Conservation (phyloP, 768 basidiomycete genomes). For the Pisolithus sp. region DNA sequence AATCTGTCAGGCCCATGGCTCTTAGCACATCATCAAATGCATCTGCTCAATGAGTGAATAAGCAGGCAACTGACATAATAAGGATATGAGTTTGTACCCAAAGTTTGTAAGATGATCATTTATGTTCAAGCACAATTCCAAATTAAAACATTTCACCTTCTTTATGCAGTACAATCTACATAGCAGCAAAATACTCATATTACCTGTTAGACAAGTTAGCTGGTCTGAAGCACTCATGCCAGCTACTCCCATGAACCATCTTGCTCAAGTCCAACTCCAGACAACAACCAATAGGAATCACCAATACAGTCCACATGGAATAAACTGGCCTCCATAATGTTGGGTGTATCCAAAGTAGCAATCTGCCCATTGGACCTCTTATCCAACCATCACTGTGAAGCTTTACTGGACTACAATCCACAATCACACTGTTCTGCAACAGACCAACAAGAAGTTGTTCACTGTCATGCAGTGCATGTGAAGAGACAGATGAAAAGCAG, state of each 20-base stretch:
- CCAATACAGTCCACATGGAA: not conserved
- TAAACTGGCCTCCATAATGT: not conserved
- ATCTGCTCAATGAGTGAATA: no score
- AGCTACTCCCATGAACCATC: not conserved
- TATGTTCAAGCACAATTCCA: no score
- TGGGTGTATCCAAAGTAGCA: conserved; percentile 2
- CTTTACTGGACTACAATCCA: not conserved
- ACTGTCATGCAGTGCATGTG: not conserved
- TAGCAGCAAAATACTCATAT: no score
- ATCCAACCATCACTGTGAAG: conserved; percentile 8
- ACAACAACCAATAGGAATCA: not conserved
- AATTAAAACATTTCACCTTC: no score
- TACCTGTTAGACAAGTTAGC: not conserved
- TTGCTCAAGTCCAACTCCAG: not conserved
- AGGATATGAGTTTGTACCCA: no score
- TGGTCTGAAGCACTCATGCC: not conserved
- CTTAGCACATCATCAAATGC: no score
- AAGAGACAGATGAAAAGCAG: not conserved
- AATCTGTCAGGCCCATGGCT: no score
- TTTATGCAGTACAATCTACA: no score
- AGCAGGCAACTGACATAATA: no score
- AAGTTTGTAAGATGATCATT: no score
- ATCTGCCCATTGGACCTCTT: not conserved
- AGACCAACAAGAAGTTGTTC: not conserved
- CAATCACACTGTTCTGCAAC: no score